Percentiles rank a stretch among this genome's conserved stretches.
phyloP scores from a whole-genome alignment of 225 moss, liverwort and hornwort species.

The Neckera pumila region DNA sequence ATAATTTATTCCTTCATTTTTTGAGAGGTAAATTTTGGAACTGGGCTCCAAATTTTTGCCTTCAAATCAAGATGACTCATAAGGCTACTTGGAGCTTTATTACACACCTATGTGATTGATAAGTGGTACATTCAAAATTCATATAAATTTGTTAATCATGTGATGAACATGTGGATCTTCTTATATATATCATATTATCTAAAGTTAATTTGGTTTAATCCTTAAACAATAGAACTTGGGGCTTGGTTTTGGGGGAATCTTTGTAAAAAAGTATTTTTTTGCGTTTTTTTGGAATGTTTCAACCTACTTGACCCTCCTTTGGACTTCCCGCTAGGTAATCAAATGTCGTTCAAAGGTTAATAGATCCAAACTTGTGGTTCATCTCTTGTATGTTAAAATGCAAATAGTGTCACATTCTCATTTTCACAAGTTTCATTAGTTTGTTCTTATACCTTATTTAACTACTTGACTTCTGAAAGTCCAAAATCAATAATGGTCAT shows the following conservation, averaged over 20 bases:
- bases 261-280: background rate
- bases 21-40: background rate
- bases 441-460: no score
- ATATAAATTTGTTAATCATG: background rate
- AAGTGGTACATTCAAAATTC: background rate
- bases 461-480: no score
- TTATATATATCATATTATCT: background rate
- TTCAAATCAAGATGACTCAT: background rate
- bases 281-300: background rate
- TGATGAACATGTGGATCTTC: background rate
- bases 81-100: background rate
- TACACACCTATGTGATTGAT: background rate
- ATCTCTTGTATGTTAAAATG: background rate
- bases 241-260: fast-evolving
- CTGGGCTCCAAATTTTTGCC: background rate
- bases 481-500: no score
- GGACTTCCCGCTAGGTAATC: fast-evolving
- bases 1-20: background rate
- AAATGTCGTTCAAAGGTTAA: background rate
- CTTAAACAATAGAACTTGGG: fast-evolving
- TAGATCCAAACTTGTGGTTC: background rate
- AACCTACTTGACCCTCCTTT: background rate
- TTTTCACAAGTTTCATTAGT: background rate
- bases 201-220: background rate
- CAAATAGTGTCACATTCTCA: background rate